Conservation (phyloP, 805 yeast genomes). For the Saccharomyces paradoxus region DNA sequence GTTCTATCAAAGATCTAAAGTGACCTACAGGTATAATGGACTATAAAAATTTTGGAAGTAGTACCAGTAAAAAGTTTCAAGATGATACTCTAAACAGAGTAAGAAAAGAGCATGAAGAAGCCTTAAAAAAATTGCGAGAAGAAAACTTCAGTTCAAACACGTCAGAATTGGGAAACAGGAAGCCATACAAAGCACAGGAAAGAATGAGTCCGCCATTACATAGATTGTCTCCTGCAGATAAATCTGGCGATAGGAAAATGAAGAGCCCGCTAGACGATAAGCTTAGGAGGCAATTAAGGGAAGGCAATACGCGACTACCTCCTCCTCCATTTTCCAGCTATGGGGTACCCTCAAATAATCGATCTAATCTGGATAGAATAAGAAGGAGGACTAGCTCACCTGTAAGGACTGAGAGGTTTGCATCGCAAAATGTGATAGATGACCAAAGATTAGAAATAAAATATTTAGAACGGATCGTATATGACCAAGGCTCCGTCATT, state of each 20-base stretch:
- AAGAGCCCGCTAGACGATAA: conserved; percentile 2
- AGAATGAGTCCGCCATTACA: background rate
- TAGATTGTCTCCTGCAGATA: background rate
- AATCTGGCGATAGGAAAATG: background rate
- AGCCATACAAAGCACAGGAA: background rate
- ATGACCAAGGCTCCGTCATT: background rate
- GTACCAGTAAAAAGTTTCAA: background rate
- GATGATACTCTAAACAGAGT: background rate
- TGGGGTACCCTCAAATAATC: background rate
- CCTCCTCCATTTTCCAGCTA: background rate
- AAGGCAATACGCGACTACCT: background rate
- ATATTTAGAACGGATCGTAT: background rate
- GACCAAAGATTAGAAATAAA: background rate
- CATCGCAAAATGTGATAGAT: background rate
- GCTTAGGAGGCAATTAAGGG: conserved; percentile 5
- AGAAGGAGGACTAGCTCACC: background rate
- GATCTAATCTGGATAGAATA: background rate
- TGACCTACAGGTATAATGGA: background rate
- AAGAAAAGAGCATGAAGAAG: background rate
- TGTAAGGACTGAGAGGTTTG: background rate
- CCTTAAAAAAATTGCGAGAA: background rate
- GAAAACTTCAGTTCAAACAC: background rate
- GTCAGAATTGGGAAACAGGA: background rate
- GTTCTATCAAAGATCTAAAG: background rate
- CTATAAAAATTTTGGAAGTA: background rate